Percentiles rank a stretch among this genome's conserved stretches.
These are phyloP conservation scores for Colletotrichum viniferum DNA, from an alignment of 2,329 filamentous ascomycete species.

Conservation along the genomic window DNA sequence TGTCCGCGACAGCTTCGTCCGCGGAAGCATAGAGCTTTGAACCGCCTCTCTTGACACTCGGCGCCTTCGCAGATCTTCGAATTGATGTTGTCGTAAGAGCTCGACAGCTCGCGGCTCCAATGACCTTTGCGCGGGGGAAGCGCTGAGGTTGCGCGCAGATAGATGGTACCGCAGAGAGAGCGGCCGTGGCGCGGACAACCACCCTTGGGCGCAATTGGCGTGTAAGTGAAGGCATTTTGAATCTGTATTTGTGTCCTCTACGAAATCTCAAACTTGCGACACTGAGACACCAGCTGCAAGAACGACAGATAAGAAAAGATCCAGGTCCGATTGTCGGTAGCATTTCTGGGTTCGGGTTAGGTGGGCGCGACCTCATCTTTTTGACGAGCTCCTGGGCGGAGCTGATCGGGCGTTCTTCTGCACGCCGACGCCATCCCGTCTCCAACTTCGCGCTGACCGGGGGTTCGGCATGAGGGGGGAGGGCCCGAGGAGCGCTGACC, in stretches of 20 bases:
- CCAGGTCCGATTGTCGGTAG: slow-evolving; percentile 1
- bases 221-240: slow-evolving; percentile 2
- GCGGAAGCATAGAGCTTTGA: slow-evolving; percentile 61
- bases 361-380: slow-evolving; percentile 20
- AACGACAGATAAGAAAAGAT: background rate
- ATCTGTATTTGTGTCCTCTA: background rate
- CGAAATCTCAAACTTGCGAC: background rate
- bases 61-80: slow-evolving; percentile 10
- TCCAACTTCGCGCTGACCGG: background rate
- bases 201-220: slow-evolving; percentile 17
- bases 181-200: slow-evolving; percentile 3
- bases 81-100: background rate
- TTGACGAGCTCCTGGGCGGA: background rate
- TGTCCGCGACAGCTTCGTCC: slow-evolving; percentile 71
- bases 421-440: background rate
- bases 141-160: slow-evolving; percentile 10
- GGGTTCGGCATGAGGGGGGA: background rate
- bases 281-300: background rate
- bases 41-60: slow-evolving; percentile 28
- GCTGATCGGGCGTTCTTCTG: slow-evolving; percentile 11
- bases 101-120: slow-evolving; percentile 4
- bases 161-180: background rate
- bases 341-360: slow-evolving; percentile 9
- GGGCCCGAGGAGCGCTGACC: background rate
- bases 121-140: slow-evolving; percentile 5